Evolutionary conservation across 331 rosid genomes (phyloP).

Genomic region (Acacia concinna): DNA sequence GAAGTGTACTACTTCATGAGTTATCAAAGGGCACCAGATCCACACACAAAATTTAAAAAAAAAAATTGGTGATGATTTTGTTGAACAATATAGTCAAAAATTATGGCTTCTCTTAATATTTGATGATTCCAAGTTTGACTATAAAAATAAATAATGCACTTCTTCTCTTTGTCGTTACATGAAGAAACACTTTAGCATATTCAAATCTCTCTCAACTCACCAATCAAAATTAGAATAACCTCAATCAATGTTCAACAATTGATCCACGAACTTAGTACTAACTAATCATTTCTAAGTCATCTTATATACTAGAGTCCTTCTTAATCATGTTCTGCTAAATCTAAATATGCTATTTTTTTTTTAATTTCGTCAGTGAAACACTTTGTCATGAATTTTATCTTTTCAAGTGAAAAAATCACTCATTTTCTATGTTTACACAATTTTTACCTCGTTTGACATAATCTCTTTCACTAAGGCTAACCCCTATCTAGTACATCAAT

Average conservation of each 20-base stretch:
- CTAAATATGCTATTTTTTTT: no score
- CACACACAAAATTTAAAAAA: no score
- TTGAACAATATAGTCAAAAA: not conserved
- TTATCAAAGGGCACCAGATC: not conserved
- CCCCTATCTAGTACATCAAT: not conserved
- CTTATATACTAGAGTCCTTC: not conserved
- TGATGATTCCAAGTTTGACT: conserved; percentile 42
- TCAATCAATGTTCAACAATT: not conserved
- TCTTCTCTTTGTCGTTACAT: conserved; percentile 29
- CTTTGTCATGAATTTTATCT: not conserved
- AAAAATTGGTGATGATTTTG: not conserved
- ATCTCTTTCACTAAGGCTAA: no score
- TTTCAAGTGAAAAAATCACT: not conserved
- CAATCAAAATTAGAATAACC: not conserved
- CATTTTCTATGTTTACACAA: no score
- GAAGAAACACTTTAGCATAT: conserved; percentile 29
- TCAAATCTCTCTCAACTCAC: conserved; percentile 8
- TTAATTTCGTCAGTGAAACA: not conserved
- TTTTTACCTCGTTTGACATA: no score
- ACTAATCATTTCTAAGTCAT: not conserved
- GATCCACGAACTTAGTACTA: not conserved
- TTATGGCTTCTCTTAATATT: conserved; percentile 20
- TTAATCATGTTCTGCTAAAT: not conserved
- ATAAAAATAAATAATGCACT: conserved; percentile 22
- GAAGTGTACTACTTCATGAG: not conserved